Conservation (phyloP, 1,139 yeast genomes). For the Diutina catenulata region DNA sequence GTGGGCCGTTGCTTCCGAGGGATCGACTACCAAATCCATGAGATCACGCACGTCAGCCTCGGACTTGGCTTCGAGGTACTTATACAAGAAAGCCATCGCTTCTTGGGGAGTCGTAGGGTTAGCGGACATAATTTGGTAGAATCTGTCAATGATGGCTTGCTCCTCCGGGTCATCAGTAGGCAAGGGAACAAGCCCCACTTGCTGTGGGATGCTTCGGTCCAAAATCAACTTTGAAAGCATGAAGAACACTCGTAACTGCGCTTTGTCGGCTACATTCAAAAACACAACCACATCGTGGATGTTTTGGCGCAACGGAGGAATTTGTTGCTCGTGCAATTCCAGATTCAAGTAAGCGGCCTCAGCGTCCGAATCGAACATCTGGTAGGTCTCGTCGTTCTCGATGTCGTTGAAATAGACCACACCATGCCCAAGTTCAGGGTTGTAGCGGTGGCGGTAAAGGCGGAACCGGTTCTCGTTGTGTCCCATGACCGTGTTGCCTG, state of each 20-base stretch:
- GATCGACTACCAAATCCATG: conserved; percentile 14
- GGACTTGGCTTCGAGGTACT: conserved; percentile 18
- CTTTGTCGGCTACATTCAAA: conserved; percentile 44
- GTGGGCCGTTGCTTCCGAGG: conserved; percentile 10
- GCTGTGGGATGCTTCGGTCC: conserved; percentile 57
- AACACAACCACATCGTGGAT: conserved; percentile 67
- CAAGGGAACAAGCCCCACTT: conserved; percentile 70
- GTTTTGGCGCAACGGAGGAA: conserved; percentile 65
- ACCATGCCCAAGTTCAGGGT: conserved; percentile 21
- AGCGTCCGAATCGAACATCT: conserved; percentile 31
- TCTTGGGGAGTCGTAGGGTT: conserved; percentile 21
- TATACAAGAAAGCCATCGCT: conserved; percentile 31
- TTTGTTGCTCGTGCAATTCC: conserved; percentile 35
- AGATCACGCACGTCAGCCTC: conserved; percentile 14
- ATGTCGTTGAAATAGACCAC: conserved; percentile 72
- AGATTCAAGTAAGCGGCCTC: conserved; percentile 17
- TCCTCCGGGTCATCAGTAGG: no score
- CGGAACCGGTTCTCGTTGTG: conserved; percentile 26
- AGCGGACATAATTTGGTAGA: conserved; percentile 22
- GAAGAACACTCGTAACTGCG: conserved; percentile 34
- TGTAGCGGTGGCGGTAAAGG: conserved; percentile 21
- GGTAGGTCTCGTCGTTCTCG: conserved; percentile 49
- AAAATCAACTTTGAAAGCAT: conserved; percentile 40
- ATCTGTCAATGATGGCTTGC: conserved; percentile 17
- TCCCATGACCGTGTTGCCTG: conserved; percentile 23